Conservation (phyloP, 2,329 filamentous ascomycete genomes). For the Xylariaceae sp. region DNA sequence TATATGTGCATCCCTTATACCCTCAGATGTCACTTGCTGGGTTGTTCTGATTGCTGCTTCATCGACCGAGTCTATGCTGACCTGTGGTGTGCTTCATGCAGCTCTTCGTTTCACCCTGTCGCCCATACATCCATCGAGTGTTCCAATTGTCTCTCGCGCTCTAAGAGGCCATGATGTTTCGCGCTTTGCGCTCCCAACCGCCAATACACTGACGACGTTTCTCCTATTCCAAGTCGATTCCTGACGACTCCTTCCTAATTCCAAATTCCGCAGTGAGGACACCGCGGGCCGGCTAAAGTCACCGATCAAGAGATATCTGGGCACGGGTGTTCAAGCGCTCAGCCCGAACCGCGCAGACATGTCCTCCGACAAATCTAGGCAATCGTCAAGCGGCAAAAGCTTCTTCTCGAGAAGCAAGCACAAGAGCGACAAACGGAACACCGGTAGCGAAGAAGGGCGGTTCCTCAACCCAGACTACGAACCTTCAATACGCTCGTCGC, state of each 20-base stretch:
- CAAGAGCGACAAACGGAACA: slow-evolving; percentile 62
- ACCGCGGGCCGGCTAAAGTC: slow-evolving; percentile 11
- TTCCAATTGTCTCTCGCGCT: slow-evolving; percentile 14
- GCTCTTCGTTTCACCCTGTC: slow-evolving; percentile 23
- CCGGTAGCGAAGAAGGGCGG: slow-evolving; percentile 55
- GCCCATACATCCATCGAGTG: slow-evolving; percentile 18
- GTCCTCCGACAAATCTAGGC: slow-evolving; percentile 73
- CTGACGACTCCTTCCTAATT: slow-evolving; percentile 6
- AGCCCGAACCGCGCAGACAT: slow-evolving; percentile 33
- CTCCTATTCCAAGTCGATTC: slow-evolving; percentile 15
- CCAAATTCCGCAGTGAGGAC: slow-evolving; percentile 14
- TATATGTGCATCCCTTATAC: background rate
- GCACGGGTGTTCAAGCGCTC: slow-evolving; percentile 26
- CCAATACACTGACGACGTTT: slow-evolving; percentile 37
- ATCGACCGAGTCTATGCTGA: slow-evolving; percentile 26
- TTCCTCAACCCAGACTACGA: slow-evolving; percentile 57
- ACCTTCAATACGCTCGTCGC: slow-evolving; percentile 65
- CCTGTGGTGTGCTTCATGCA: slow-evolving; percentile 21
- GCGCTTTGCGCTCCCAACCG: slow-evolving; percentile 36
- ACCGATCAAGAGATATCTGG: slow-evolving; percentile 21
- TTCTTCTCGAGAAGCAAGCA: slow-evolving; percentile 91
- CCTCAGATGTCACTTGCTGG: background rate
- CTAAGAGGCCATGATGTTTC: slow-evolving; percentile 39
- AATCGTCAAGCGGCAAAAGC: slow-evolving; percentile 68
- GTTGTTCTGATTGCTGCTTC: slow-evolving; percentile 18